Evolutionary conservation across 352 stramenopile species (phyloP).

Genomic region (Phytophthora macrochlamydospora): DNA sequence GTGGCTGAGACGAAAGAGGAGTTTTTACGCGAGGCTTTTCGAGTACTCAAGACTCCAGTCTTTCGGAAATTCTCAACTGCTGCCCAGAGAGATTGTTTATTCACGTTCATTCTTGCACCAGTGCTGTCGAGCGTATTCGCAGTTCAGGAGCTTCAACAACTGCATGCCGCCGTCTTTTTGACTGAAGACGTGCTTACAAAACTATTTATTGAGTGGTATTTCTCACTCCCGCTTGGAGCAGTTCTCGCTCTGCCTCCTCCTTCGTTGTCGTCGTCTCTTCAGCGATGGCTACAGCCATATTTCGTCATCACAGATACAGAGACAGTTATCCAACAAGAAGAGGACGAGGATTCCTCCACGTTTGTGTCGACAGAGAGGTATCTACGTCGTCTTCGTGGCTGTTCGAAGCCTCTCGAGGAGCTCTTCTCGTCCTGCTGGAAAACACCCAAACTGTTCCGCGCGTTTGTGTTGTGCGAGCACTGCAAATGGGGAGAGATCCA

Average conservation of each 20-base stretch:
- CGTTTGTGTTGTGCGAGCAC: slow-evolving; percentile 73
- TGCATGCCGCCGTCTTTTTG: slow-evolving; percentile 70
- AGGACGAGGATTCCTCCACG: slow-evolving; percentile 26
- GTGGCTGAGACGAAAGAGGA: slow-evolving; percentile 58
- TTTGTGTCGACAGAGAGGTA: slow-evolving; percentile 32
- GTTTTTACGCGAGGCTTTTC: slow-evolving; percentile 58
- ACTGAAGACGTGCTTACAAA: slow-evolving; percentile 45
- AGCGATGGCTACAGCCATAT: slow-evolving; percentile 77
- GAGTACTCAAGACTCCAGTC: slow-evolving; percentile 50
- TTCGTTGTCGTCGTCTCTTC: slow-evolving; percentile 71
- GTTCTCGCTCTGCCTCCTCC: slow-evolving; percentile 67
- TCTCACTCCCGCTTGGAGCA: slow-evolving; percentile 63
- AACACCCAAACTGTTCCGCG: slow-evolving; percentile 66
- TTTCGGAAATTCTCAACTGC: slow-evolving; percentile 48
- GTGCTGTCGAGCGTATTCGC: slow-evolving; percentile 81
- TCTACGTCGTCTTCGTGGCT: slow-evolving; percentile 46
- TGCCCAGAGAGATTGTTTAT: slow-evolving; percentile 42
- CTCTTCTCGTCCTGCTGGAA: slow-evolving; percentile 72
- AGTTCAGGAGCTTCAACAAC: slow-evolving; percentile 71
- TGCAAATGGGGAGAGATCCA: slow-evolving; percentile 69
- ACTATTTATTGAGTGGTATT: slow-evolving; percentile 87
- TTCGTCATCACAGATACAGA: slow-evolving; percentile 48
- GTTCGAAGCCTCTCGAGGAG: slow-evolving; percentile 37
- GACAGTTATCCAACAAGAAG: slow-evolving; percentile 36
- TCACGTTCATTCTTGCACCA: slow-evolving; percentile 75